These are phyloP conservation scores for Boletellus emodensis DNA, from an alignment of 768 basidiomycete species.

Conservation along the genomic window DNA sequence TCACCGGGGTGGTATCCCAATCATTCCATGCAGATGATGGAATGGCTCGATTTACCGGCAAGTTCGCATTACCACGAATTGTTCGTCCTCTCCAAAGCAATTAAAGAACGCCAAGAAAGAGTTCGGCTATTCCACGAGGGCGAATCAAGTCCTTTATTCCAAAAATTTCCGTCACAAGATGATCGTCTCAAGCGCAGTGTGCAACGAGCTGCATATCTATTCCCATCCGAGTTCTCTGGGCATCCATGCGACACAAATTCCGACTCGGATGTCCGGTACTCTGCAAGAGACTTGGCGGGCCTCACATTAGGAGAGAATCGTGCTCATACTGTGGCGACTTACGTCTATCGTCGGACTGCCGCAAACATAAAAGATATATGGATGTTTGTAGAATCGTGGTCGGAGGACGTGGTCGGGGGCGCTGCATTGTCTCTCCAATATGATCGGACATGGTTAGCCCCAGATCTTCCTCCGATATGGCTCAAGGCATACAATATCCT, in stretches of 20 bases:
- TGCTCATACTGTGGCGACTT: conserved; percentile 1
- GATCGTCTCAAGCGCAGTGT: conserved; percentile 12
- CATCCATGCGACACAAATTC: not conserved
- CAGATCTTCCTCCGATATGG: conserved; percentile 17
- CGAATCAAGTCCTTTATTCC: not conserved
- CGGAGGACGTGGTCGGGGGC: not conserved
- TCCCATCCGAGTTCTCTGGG: conserved; percentile 4
- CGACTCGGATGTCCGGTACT: conserved; percentile 12
- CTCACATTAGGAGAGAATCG: not conserved
- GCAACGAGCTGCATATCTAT: conserved; percentile 7
- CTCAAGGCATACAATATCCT: conserved; percentile 26
- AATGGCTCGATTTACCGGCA: conserved; percentile 24
- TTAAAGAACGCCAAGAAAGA: conserved; percentile 22
- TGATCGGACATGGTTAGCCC: conserved; percentile 22
- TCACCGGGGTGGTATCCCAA: conserved; percentile 8
- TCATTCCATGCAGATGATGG: conserved; percentile 40
- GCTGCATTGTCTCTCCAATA: conserved; percentile 12
- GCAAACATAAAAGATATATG: not conserved
- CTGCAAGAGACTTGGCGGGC: conserved; percentile 3
- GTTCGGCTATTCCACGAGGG: conserved; percentile 7
- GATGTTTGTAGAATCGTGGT: conserved; percentile 1
- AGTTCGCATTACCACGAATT: conserved; percentile 30
- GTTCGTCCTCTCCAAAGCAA: conserved; percentile 16
- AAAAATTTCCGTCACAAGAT: not conserved
- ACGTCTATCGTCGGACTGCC: conserved; percentile 2